Base-by-base conservation (phyloP, 2,329 filamentous ascomycete genomes). In the Phoma sp. region DNA sequence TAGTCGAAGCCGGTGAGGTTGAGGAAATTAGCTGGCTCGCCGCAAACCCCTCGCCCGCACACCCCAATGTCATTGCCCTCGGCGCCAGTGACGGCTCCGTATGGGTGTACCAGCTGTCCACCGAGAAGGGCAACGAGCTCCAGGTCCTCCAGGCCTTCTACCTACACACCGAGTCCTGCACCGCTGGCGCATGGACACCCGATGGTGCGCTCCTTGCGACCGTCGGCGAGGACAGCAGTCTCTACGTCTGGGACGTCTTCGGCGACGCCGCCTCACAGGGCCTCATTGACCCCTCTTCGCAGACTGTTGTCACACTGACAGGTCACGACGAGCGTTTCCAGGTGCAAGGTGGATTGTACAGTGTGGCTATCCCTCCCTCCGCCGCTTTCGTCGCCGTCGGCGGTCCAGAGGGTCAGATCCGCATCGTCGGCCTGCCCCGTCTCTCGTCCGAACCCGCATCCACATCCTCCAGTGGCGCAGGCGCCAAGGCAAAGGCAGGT, bases 241-340 rank as follows among this genome's bases (percentile, higher is more conserved):
- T 99, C 54, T 93, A 93, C 73, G 93, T 96, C 23, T 97, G 91
- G 86, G 95, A 98, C 70, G 89, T 93, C 11, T 96, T 92, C 77
- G 90, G 91, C 43, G 84, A 86, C 22, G 90, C 90, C 1, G 87
- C 88, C 3, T 88, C 83, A 0, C 84, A 84, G 7, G 86, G 85
- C 3, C 73, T 88, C 11, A 79, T 80, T 2, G 79, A 82, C 23
- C 80, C 80, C 2, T 79, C 81, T 4, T 79, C 82, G 11, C 85
- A 86, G 61, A 80, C 90, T 0, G 86, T 93, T 10, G 85, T 98
- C 6, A 87, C 86, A 0, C 81, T 97, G 40, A 96, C 90, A 1
- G 83, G 83, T 0, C 82, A 86, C 11, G 95, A 99, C 76, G 90
- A 96, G 79, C 87, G 95, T 41, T 99, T 99, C 78, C 87, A 86